Evolutionary conservation across 192 early-diverging fungal species (phyloP), one percentile per base, ranked within the genome.

Genomic region (Spinellus fusiger): DNA sequence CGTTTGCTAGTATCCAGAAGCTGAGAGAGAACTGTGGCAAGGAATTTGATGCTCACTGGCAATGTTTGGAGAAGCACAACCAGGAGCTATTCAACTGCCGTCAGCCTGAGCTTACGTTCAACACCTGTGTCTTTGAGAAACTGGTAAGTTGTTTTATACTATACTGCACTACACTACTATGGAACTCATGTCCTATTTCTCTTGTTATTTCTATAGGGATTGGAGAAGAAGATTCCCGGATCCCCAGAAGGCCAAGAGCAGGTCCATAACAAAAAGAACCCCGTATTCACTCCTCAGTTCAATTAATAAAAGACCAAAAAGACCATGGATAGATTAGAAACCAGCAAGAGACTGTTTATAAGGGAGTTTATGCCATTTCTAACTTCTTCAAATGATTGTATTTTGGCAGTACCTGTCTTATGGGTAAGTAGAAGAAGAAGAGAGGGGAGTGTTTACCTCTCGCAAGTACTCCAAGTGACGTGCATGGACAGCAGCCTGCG

Each of bases 51-150:
- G 78, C 82, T 32, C 94, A 98, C 73, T 98, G 92, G 88, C 74
- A 92, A 61, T 96, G 94, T 66, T 75, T 96, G 54, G 96, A 98
- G 61, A 77, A 74, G 59, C 89, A 93, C 66, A 98, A 98, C 75
- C 96, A 98, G 65, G 83, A 89, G 55, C 83, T 87, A 62, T 83
- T 81, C 65, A 74, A 77, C 22, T 96, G 94, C 75, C 84, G 95
- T 32, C 70, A 77, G 37, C 76, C 83, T 63, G 96, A 98, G 71
- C 73, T 74, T 53, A 73, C 70, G 1, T 91, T 93, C 65, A 96
- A 93, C 78, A 78, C 81, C 46, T 98, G 96, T 72, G 86, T 95
- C 34, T 94, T 95, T 59, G 83, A 81, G 28, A 86, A 90, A 56
- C 74, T 98, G 74, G 91, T 93, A 81, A 37, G 81, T 69, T 15